Percentiles rank a stretch among this genome's conserved stretches.
Evolutionary conservation across 495 filamentous ascomycete genomes (phyloP).

Genomic region (Penicillium turbatum): DNA sequence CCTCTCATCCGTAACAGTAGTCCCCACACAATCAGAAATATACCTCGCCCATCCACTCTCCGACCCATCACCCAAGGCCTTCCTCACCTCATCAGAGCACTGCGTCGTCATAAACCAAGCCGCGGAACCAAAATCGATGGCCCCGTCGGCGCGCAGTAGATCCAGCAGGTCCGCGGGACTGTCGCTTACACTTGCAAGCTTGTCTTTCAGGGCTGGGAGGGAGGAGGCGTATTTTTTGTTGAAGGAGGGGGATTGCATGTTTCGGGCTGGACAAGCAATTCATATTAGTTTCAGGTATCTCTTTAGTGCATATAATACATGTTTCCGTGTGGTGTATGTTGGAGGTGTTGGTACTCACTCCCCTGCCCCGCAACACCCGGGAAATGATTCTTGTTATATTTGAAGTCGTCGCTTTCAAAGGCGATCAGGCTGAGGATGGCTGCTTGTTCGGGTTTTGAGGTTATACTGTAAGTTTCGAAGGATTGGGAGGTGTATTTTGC

Average conservation of each 20-base stretch:
- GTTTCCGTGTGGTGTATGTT: neutral
- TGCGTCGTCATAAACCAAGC: slow-evolving; percentile 71
- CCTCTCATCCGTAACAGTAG: slow-evolving; percentile 45
- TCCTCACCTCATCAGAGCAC: slow-evolving; percentile 47
- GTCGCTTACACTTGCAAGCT: slow-evolving; percentile 33
- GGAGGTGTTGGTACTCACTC: slow-evolving; percentile 38
- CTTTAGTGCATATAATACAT: neutral
- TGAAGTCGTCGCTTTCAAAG: slow-evolving; percentile 64
- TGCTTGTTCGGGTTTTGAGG: slow-evolving; percentile 52
- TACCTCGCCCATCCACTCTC: slow-evolving; percentile 59
- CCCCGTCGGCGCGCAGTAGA: slow-evolving; percentile 53
- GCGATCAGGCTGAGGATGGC: slow-evolving; percentile 61
- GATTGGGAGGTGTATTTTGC: slow-evolving; percentile 52
- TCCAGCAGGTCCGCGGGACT: slow-evolving; percentile 49
- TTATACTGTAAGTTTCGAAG: slow-evolving; percentile 54
- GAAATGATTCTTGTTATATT: slow-evolving; percentile 61
- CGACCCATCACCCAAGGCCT: slow-evolving; percentile 44
- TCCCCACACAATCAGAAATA: slow-evolving; percentile 59
- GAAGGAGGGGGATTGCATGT: slow-evolving; percentile 65
- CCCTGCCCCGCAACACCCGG: slow-evolving; percentile 67
- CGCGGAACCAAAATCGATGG: slow-evolving; percentile 66
- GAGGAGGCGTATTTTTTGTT: slow-evolving; percentile 60
- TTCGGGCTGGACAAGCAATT: slow-evolving; percentile 44
- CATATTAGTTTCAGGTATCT: neutral
- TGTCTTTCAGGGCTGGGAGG: slow-evolving; percentile 43